Percentiles rank a stretch among this genome's conserved stretches.
phyloP scores from a whole-genome alignment of 768 basidiomycete genomes.

The Boletus reticuloceps region DNA sequence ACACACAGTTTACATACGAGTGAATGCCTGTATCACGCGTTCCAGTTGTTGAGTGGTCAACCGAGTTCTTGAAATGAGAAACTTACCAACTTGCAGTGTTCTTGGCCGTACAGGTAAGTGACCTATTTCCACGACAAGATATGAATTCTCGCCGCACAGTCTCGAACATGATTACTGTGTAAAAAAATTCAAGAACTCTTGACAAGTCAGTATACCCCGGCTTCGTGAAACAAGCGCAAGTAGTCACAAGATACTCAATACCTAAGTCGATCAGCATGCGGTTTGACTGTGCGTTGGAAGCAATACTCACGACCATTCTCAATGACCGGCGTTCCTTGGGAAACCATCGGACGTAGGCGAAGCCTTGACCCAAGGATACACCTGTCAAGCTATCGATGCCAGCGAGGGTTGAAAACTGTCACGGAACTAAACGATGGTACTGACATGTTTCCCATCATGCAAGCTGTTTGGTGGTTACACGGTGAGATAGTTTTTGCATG shows the following conservation, averaged over 20 bases:
- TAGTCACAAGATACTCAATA: neutral
- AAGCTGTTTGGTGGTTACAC: too few relatives aligned
- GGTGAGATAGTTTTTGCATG: too few relatives aligned
- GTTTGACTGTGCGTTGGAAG: too few relatives aligned
- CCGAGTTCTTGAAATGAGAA: neutral
- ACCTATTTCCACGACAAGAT: slow-evolving; percentile 1
- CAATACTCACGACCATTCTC: neutral
- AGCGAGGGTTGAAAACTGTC: neutral
- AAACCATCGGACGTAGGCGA: neutral
- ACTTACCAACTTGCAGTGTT: neutral
- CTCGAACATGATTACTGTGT: neutral
- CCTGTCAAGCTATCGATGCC: neutral
- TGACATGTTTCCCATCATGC: too few relatives aligned
- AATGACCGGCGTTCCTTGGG: neutral
- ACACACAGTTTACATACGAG: neutral
- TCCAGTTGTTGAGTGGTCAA: neutral
- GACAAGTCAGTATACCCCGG: too few relatives aligned
- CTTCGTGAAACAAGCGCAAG: neutral
- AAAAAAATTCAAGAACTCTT: neutral
- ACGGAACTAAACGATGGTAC: neutral
- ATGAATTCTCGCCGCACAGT: neutral
- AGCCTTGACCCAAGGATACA: neutral
- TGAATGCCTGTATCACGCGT: neutral
- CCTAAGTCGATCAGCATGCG: neutral
- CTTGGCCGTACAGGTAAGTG: neutral